Conservation (phyloP, 1,139 yeast species). For the Blastobotrys arbuscula region DNA sequence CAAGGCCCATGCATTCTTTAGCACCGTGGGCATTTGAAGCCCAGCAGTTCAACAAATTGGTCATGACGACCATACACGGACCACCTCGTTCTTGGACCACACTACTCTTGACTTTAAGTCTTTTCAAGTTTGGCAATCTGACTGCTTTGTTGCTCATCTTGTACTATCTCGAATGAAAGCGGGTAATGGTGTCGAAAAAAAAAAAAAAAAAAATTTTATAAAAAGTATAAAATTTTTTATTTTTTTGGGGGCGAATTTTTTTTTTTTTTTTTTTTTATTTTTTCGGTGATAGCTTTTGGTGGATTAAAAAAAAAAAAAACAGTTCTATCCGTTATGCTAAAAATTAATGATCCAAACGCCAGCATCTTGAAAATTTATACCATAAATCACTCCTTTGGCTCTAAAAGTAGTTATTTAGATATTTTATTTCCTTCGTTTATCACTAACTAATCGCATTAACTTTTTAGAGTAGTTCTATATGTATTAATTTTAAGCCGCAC, state of each 20-base stretch:
- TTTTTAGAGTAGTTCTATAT: too few species aligned
- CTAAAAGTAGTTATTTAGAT: too few species aligned
- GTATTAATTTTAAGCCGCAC: too few species aligned
- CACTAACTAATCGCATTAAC: too few species aligned
- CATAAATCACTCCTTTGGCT: too few species aligned
- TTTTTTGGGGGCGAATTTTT: background rate
- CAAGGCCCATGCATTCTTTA: constrained; percentile 57
- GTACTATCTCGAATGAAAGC: background rate
- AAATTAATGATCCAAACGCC: too few species aligned
- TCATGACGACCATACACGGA: constrained; percentile 76
- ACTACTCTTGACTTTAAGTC: constrained; percentile 66
- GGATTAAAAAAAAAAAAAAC: too few species aligned
- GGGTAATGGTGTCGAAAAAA: background rate
- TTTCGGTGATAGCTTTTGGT: background rate
- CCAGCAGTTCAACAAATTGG: constrained; percentile 89
- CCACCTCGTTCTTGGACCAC: constrained; percentile 52
- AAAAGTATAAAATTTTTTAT: background rate
- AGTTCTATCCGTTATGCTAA: too few species aligned
- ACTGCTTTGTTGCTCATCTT: constrained; percentile 22
- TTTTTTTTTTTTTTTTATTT: too few species aligned
- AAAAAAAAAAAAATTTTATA: background rate
- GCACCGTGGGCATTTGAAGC: constrained; percentile 80
- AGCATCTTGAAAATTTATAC: too few species aligned
- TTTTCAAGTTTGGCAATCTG: constrained; percentile 70
- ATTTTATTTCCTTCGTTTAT: too few species aligned